Base-by-base conservation (phyloP, 352 stramenopile species). In the Detonula confervacea region DNA sequence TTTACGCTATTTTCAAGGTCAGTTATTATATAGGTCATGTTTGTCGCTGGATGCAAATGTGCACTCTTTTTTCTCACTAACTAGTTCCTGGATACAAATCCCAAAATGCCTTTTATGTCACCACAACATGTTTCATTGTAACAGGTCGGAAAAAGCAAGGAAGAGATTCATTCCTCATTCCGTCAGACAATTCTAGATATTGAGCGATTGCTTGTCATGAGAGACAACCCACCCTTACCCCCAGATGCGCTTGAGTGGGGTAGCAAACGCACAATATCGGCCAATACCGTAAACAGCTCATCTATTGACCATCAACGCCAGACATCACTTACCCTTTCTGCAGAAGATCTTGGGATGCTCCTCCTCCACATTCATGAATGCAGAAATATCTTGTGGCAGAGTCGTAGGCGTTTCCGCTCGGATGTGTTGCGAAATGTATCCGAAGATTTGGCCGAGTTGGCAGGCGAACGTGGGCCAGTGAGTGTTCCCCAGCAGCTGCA, bases 311-410 rank as follows among this genome's bases (percentile, higher is more conserved):
- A n/a, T n/a, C n/a, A n/a, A n/a, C n/a, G n/a, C n/a, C n/a, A n/a
- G n/a, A n/a, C n/a, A n/a, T n/a, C n/a, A n/a, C n/a, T n/a, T n/a
- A 81, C 65, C 39, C 81, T 73, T 35, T 92, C 46, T 52, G 62
- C 87, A 2, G 88, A 93, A 54, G 90, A 95, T 72, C 77, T 92
- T 2, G 90, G 90, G 7, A 95, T 95, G 90, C 51, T 95, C 2
- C 90, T 95, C 68, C 66, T 95, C 1, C 85, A 91, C 57, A 88
- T 95, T 57, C 90, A 95, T 69, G 85, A 93, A 59, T 87, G 87
- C n/a, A 75, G 86, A 56, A 88, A 80, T 22, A 89, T 93, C 14
- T 55, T 95, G 14, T 93, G 88, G 88, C 57, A 85, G 62, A 84
- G 88, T 55, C 74, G 76, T 49, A 51, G 78, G 39, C 82, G 90